Base-by-base conservation (phyloP, 2,329 filamentous ascomycete species). In the Cercospora zeina region DNA sequence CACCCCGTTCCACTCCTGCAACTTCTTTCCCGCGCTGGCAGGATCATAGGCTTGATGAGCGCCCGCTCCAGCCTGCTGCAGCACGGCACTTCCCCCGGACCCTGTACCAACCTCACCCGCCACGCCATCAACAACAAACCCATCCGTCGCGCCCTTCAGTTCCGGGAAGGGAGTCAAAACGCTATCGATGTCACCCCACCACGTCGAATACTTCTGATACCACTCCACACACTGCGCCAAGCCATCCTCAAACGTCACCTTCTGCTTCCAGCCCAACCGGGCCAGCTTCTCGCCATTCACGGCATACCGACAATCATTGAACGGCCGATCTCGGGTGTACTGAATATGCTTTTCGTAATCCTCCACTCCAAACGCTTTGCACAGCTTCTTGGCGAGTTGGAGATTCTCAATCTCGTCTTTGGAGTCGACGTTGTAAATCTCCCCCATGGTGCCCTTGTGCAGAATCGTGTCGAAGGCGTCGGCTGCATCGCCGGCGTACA, bases 381-480 rank as follows among this genome's bases (percentile, higher is more conserved):
- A 80, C 16, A 93, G 79, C 73, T 82, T 84, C 62, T 78, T 77
- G 75, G 89, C 89, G 5, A 93, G 80, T 2, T 87, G 81, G 16
- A 89, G 78, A 73, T 93, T 93, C 66, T 88, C 89, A 51, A 93
- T 83, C 73, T 93, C 89, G 73, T 92, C 88, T 63, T 84, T 83
- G 0, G 90, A 93, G 49, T 88, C 88, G 9, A 95, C 88, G 67
- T 95, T 95, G 81, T 95, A 95, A 63, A 90, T 85, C 70, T 92
- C 87, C 1, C 89, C 89, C 34, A 89, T 80, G 54, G 82, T 78
- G 19, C 90, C 90, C 70, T 86, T 87, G 81, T 95, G 90, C 24
- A 95, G 82, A 70, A 95, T 91, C 0, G 89, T 91, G 77, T 95
- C 90, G 70, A 93, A 89, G 1, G 89, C 90, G 71, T 93, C 89